Base-by-base conservation (phyloP, 306 rosid species). In the Medicago lupulina region DNA sequence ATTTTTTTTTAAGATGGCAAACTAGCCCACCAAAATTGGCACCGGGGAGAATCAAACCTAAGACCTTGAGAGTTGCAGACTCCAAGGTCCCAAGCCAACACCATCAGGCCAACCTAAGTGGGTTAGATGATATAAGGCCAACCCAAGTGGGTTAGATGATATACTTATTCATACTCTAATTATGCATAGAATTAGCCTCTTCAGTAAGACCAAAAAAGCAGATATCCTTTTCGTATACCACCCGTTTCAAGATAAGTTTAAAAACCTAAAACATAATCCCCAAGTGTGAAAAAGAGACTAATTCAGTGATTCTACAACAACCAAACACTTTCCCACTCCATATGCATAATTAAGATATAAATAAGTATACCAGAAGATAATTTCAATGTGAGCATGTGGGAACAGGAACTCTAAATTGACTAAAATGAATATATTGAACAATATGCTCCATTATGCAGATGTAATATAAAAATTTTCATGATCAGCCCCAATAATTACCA, bases 331-430 rank as follows among this genome's bases (percentile, higher is more conserved):
- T 1, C 72, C 54, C 57, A 67, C 40, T 43, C 34, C n/a, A 39
- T 66, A 67, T 28, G 69, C 62, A 74, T 53, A 50, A 65, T 49
- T 66, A 6, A 66, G 70, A 34, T 40, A 54, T 63, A 49, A 61
- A 79, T 16, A 50, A 23, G 19, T 65, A 80, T 8, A 71, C 77
- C 49, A 71, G 28, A 63, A 70, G 53, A 71, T 31, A 18, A 31
- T 43, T n/a, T 31, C 61, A 16, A 57, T 6, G 43, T 11, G 69
- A 40, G 4, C 17, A 46, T 18, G 68, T 40, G 67, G 41, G 59
- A 72, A 53, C 46, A 18, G 57, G 62, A 62, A 54, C n/a, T 69
- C 36, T 12, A 64, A 69, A 67, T 19, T 49, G 62, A 58, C 77
- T 41, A 60, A 18, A 40, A 75, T 41, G 13, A 63, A 63, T 70